Conservation (phyloP, 2,329 filamentous ascomycete genomes). For the Blastomyces gilchristii region DNA sequence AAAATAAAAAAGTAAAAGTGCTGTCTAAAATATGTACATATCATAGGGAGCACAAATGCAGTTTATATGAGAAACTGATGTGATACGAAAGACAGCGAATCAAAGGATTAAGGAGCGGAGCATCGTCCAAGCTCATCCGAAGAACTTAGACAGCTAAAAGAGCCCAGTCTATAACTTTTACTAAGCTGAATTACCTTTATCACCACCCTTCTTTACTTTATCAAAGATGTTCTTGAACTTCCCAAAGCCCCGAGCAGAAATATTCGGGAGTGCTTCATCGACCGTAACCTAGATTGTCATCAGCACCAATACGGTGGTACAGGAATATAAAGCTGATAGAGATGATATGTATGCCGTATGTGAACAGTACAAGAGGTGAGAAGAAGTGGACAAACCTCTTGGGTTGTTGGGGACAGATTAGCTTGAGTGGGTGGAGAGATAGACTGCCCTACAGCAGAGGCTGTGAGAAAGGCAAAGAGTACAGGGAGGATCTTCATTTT, state of each 20-base stretch:
- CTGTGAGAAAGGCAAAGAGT: neutral
- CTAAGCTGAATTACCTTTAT: neutral
- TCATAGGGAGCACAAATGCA: neutral
- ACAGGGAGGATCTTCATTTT: neutral
- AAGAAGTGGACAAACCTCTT: neutral
- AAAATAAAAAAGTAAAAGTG: neutral
- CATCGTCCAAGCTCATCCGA: neutral
- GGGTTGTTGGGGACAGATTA: neutral
- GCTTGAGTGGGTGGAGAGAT: neutral
- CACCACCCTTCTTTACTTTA: neutral
- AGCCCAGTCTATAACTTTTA: neutral
- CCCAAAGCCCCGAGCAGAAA: neutral
- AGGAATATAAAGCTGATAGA: neutral
- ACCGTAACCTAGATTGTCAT: neutral
- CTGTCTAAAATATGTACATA: neutral
- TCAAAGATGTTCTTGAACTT: neutral
- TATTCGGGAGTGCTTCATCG: neutral
- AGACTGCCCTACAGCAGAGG: neutral
- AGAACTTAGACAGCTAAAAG: neutral
- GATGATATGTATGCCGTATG: neutral
- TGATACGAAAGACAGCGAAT: neutral
- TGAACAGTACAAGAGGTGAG: neutral
- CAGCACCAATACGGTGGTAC: neutral
- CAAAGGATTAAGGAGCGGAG: neutral
- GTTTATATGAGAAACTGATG: neutral